Conservation (phyloP, 1,139 yeast genomes). For the Yamadazyma atmosphaerica region DNA sequence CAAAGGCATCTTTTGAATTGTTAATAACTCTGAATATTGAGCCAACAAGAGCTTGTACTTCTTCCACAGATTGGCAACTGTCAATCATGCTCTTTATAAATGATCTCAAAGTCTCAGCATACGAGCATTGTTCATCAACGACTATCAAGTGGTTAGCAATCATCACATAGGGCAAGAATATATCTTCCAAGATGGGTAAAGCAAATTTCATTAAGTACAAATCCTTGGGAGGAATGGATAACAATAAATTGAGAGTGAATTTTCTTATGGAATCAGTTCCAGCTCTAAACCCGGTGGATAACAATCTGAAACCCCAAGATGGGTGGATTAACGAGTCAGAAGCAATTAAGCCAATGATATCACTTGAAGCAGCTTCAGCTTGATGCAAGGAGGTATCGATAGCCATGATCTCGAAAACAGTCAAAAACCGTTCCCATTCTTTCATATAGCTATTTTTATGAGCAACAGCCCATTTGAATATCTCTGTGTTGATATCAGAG, state of each 20-base stretch:
- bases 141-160: slow-evolving; percentile 61
- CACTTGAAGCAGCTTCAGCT: slow-evolving; percentile 73
- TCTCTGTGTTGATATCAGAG: slow-evolving; percentile 35
- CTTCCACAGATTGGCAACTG: slow-evolving; percentile 31
- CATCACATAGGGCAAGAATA: slow-evolving; percentile 64
- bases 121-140: slow-evolving; percentile 45
- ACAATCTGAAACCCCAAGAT: slow-evolving; percentile 70
- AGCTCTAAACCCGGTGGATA: slow-evolving; percentile 76
- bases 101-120: slow-evolving; percentile 51
- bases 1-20: slow-evolving; percentile 56
- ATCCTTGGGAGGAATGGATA: slow-evolving; percentile 50
- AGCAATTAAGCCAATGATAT: slow-evolving; percentile 57
- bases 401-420: slow-evolving; percentile 77
- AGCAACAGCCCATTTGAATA: slow-evolving; percentile 49
- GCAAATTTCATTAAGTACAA: slow-evolving; percentile 52
- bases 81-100: slow-evolving; percentile 50
- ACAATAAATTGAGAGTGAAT: slow-evolving; percentile 57
- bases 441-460: slow-evolving; percentile 32
- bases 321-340: slow-evolving; percentile 56
- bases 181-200: slow-evolving; percentile 47
- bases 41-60: slow-evolving; percentile 18
- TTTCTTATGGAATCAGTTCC: slow-evolving; percentile 79
- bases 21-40: slow-evolving; percentile 48
- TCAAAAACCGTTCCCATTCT: slow-evolving; percentile 72
- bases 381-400: slow-evolving; percentile 87